Evolutionary conservation across 2,329 filamentous ascomycete species (phyloP), one percentile per base, ranked within the genome.

Genomic region (Cladosporium sp.): DNA sequence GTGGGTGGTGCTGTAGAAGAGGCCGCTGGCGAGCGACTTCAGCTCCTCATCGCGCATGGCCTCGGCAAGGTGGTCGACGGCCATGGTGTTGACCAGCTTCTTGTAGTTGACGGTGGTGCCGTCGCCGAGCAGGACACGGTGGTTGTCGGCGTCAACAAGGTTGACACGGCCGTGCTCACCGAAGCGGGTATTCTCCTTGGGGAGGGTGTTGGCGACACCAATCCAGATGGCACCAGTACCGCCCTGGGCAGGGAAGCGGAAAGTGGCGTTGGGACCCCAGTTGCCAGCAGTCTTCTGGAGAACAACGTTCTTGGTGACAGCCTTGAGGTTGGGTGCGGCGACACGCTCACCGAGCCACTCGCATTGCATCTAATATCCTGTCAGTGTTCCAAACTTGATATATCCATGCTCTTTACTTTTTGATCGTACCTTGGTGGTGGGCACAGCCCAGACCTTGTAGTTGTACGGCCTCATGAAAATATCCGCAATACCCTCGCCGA

Each of bases 381-480:
- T 74, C 57, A 74, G 69, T 56, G 46, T 64, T 26, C n/a, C 25
- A 21, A 56, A 46, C 16, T 46, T 18, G 32, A 39, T 16, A 14
- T 51, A 8, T 63, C 32, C 54, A 26, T 64, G 21, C 58, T 60
- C 25, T 59, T 34, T 21, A 1, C 10, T 6, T 21, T 63, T 28
- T 61, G 14, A n/a, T 49, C 49, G 25, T 85, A 96, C 92, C 89
- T 96, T 96, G 72, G 91, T 97, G 65, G 94, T 97, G 66, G 95
- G 95, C 74, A 98, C 94, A 69, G 95, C 95, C 95, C 95, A 99
- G 78, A 99, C 95, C 85, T 99, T 99, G 89, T 90, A 99, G 88
- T 99, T 99, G 87, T 99, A 99, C 63, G 95, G 95, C 75, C 95
- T 87, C 95, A 99, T 99, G 87, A 99, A 99, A 74, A 94, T 86